phyloP scores from a whole-genome alignment of 257 asterid genomes.

The Salvia splendens region DNA sequence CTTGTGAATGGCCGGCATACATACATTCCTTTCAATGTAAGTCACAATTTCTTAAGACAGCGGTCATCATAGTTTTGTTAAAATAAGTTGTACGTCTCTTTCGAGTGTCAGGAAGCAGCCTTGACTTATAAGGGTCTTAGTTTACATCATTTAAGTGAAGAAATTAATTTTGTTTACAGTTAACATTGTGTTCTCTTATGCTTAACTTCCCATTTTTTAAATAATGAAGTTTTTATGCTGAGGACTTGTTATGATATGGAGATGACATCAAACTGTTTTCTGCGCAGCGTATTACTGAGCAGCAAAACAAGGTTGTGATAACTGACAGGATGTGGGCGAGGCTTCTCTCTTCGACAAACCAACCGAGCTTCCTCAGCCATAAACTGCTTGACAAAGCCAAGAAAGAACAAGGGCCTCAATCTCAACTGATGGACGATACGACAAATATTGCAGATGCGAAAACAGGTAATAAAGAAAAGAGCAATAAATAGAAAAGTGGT shows the following conservation, averaged over 20 bases:
- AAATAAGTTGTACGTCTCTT: background rate
- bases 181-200: background rate
- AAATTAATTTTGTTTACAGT: background rate
- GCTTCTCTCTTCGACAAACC: constrained; percentile 72
- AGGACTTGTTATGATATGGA: background rate
- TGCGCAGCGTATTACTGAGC: constrained; percentile 66
- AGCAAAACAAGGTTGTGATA: constrained; percentile 61
- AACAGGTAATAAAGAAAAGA: constrained; percentile 31
- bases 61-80: background rate
- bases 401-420: constrained; percentile 36
- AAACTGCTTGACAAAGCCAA: constrained; percentile 39
- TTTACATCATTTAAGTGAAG: background rate
- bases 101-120: background rate
- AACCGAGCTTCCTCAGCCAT: constrained; percentile 58
- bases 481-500: constrained; percentile 20
- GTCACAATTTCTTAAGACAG: constrained; percentile 24
- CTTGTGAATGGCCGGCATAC: constrained; percentile 67
- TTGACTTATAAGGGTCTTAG: background rate
- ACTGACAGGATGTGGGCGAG: constrained; percentile 86
- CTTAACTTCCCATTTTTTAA: background rate
- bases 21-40: constrained; percentile 70
- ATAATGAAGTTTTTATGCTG: background rate
- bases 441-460: constrained; percentile 33
- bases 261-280: background rate
- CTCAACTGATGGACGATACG: constrained; percentile 47